Base-by-base conservation (phyloP, 371 early-diverging fungal genomes). In the Apophysomyces trapeziformis region DNA sequence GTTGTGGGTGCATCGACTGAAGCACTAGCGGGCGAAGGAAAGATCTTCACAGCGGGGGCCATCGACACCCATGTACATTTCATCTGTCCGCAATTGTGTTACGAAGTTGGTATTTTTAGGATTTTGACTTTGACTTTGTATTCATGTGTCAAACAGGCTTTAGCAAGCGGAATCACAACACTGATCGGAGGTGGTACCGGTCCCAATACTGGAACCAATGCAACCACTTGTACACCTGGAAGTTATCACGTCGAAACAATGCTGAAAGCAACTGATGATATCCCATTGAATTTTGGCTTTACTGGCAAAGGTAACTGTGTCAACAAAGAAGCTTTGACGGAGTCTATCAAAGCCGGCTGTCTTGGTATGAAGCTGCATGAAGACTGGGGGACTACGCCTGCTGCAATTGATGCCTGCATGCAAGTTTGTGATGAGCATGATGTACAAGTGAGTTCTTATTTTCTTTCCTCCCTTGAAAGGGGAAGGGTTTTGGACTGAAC, bases 141-240 rank as follows among this genome's bases (percentile, higher is more conserved):
- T 26, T 54, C 46, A 7, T 8, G 21, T 0, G 7, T 11, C 64
- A 14, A 21, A 12, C 64, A 87, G 88, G 93, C 95, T 1, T 68
- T 96, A 32, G 84, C 90, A 1, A 89, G 89, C 38, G 97, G 98
- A 44, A 84, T 91, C 37, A 96, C 96, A 5, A 97, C 96, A 1
- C 67, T 97, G 67, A 87, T 97, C 64, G 98, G 96, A 26, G 96
- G 98, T 41, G 98, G 98, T 35, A 95, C 95, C 0, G 98, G 98
- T 0, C 96, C 96, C 35, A 95, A 93, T 72, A 95, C 96, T 8
- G 96, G 96, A 43, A 91, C 95, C 1, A 93, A 92, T 71, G 98
- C 98, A 0, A 96, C 96, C 0, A 97, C 96, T 1, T 96, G 96
- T 78, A 96, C 96, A 4, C 92, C 95, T 2, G 95, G 95, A 4